A percentile compares a stretch with the other conserved stretches of the same genome.
Evolutionary conservation across 371 early-diverging fungal genomes (phyloP).

Genomic region (Nematocida sp.): DNA sequence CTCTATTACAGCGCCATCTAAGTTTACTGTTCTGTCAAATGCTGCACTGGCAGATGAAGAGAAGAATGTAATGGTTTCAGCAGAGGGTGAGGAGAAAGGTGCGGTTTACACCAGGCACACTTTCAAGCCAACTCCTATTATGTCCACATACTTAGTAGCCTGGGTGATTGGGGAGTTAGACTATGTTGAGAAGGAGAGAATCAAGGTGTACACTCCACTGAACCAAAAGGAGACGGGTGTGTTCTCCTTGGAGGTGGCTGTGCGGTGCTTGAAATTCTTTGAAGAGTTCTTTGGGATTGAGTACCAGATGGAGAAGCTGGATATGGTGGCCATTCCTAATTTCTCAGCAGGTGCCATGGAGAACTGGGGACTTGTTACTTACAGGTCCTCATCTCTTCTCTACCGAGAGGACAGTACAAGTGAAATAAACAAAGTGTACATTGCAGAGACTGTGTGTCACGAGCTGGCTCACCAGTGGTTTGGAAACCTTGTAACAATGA

Average conservation of each 20-base stretch:
- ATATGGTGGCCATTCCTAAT: conserved; percentile 82
- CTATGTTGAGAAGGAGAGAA: conserved; percentile 76
- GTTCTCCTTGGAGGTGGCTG: conserved; percentile 77
- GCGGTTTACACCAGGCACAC: conserved; percentile 25
- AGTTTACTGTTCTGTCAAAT: conserved; percentile 78
- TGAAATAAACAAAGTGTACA: conserved; percentile 73
- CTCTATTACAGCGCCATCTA: conserved; percentile 74
- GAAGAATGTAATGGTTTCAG: conserved; percentile 40
- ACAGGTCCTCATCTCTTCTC: conserved; percentile 76
- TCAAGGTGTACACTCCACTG: conserved; percentile 76
- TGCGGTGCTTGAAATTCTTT: conserved; percentile 75
- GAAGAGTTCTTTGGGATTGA: conserved; percentile 77
- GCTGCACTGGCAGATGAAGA: conserved; percentile 75
- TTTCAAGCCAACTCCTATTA: conserved; percentile 78
- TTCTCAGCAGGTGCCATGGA: conserved; percentile 78
- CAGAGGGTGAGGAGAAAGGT: conserved; percentile 39
- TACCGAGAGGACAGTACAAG: conserved; percentile 74
- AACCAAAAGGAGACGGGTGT: conserved; percentile 75
- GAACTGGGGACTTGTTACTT: conserved; percentile 91
- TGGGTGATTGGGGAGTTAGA: conserved; percentile 82
- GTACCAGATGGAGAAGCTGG: conserved; percentile 82
- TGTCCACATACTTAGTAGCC: conserved; percentile 86
- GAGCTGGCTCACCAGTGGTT: conserved; percentile 93
- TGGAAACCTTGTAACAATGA: conserved; percentile 86
- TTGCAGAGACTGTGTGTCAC: conserved; percentile 81